Percentiles rank a stretch among this genome's conserved stretches.
Evolutionary conservation across 352 stramenopile genomes (phyloP).

Genomic region (Phytophthora quininea): DNA sequence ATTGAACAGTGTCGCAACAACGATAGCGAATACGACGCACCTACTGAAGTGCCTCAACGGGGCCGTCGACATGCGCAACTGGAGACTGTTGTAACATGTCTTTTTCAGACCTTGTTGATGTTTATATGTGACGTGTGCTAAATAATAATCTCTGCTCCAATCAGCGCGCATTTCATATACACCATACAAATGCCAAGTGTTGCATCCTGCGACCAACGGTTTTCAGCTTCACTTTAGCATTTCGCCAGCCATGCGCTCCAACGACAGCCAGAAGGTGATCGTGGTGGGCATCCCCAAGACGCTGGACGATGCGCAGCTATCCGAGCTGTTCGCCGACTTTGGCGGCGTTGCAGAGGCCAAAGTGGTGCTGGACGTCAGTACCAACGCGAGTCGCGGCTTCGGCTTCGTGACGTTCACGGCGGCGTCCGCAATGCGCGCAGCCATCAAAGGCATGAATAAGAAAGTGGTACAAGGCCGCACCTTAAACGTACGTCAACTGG

Average conservation of each 20-base stretch:
- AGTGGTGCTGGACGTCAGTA: slow-evolving; percentile 66
- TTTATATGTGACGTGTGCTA: too few species aligned
- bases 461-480: slow-evolving; percentile 72
- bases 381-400: slow-evolving; percentile 74
- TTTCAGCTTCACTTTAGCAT: background rate
- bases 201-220: too few species aligned
- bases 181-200: too few species aligned
- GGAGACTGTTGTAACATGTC: too few species aligned
- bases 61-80: too few species aligned
- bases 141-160: too few species aligned
- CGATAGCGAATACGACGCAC: too few species aligned
- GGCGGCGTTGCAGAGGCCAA: slow-evolving; percentile 77
- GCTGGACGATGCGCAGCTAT: slow-evolving; percentile 67
- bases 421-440: slow-evolving; percentile 67
- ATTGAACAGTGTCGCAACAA: too few species aligned
- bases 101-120: too few species aligned
- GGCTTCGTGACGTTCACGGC: slow-evolving; percentile 86
- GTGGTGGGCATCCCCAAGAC: slow-evolving; percentile 81
- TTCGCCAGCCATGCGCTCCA: slow-evolving; percentile 52
- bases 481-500: slow-evolving; percentile 76
- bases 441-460: slow-evolving; percentile 80
- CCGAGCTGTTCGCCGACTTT: slow-evolving; percentile 77
- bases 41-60: too few species aligned
- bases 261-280: slow-evolving; percentile 88
- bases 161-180: too few species aligned